A percentile compares a stretch with the other conserved stretches of the same genome.
phyloP scores from a whole-genome alignment of 371 early-diverging fungal genomes.

The Actinomucor elegans region DNA sequence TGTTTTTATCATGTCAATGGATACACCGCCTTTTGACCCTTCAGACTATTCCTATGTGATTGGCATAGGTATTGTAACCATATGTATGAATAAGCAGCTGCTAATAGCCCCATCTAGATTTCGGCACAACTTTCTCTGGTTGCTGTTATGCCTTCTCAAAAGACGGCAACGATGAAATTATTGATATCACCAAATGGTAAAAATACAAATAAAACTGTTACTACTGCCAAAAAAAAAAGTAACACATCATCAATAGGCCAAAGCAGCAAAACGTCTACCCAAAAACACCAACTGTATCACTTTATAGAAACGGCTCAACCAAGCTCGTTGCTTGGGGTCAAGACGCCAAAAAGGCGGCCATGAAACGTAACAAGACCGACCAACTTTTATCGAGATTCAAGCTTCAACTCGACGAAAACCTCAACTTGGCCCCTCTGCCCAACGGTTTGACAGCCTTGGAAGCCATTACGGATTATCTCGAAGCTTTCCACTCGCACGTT shows the following conservation, averaged over 20 bases:
- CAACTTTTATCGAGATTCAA: constrained; percentile 46
- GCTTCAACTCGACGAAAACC: constrained; percentile 45
- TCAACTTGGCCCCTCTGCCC: constrained; percentile 30
- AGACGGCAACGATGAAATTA: constrained; percentile 49
- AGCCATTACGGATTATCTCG: constrained; percentile 46
- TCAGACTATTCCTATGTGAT: constrained; percentile 49
- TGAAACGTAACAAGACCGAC: constrained; percentile 39
- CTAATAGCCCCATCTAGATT: constrained; percentile 54
- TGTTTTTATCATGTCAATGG: constrained; percentile 22
- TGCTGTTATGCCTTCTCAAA: constrained; percentile 54
- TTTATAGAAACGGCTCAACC: constrained; percentile 45
- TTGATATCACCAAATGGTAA: constrained; percentile 51
- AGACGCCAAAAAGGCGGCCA: constrained; percentile 43
- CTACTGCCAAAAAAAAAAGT: neutral
- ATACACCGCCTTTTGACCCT: constrained; percentile 40
- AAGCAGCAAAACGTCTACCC: constrained; percentile 50
- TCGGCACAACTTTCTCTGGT: constrained; percentile 59
- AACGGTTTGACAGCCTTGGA: constrained; percentile 39
- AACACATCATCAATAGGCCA: constrained; percentile 29
- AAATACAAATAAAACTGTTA: neutral
- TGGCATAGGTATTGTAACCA: constrained; percentile 38
- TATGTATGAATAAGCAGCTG: neutral
- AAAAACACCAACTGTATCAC: constrained; percentile 45
- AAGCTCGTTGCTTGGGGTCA: constrained; percentile 50
- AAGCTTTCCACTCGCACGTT: constrained; percentile 44